A percentile compares a stretch with the other conserved stretches of the same genome.
These are phyloP conservation scores for Eimeria acervulina DNA, from an alignment of 169 alveolate genomes.

Conservation along the genomic window DNA sequence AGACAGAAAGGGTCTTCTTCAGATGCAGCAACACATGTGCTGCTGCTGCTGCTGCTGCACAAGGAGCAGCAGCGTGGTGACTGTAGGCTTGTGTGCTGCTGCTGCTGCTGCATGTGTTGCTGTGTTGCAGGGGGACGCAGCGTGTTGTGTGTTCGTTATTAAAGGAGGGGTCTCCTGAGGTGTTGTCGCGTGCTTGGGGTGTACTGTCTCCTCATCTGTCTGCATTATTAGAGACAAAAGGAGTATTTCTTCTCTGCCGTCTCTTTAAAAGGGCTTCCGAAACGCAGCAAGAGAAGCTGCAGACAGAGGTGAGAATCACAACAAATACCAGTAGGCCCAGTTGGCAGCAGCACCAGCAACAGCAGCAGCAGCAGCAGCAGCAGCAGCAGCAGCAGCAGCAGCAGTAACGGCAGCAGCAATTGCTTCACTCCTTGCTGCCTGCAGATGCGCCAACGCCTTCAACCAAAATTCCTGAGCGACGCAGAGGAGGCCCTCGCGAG, in stretches of 20 bases:
- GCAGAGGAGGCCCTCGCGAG: constrained; percentile 21
- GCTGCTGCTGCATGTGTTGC: no score
- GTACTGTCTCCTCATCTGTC: background rate
- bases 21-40: no score
- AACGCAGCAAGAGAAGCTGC: background rate
- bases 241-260: constrained; percentile 2
- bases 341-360: no score
- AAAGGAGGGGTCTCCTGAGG: background rate
- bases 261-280: constrained; percentile 27
- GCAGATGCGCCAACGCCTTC: background rate
- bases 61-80: no score
- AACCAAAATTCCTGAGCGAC: background rate
- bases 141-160: background rate
- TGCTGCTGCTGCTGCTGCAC: background rate
- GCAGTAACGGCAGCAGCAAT: no score
- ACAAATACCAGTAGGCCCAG: no score
- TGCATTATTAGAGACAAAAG: background rate
- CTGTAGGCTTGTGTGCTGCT: background rate
- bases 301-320: background rate
- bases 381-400: no score
- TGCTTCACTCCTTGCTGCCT: background rate
- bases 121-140: constrained; percentile 13
- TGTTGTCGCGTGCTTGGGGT: constrained; percentile 7
- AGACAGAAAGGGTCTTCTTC: no score
- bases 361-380: no score